Evolutionary conservation across 257 asterid species (phyloP).

Genomic region (Ilex aquifolium): DNA sequence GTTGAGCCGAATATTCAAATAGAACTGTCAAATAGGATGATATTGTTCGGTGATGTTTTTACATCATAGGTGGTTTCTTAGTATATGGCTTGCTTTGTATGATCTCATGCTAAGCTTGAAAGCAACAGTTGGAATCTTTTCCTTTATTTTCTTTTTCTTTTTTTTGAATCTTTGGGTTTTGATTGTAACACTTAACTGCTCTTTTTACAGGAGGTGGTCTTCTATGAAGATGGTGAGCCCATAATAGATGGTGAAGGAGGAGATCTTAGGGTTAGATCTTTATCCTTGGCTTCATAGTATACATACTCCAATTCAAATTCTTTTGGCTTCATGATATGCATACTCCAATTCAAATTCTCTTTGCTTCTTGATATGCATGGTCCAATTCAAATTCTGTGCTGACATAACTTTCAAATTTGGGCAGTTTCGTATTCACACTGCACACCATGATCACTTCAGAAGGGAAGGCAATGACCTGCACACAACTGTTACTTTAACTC

Average conservation of each 20-base stretch:
- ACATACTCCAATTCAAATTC: too few relatives aligned
- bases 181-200: slow-evolving; percentile 5
- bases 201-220: slow-evolving; percentile 70
- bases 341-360: too few relatives aligned
- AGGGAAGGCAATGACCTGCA: slow-evolving; percentile 91
- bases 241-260: slow-evolving; percentile 94
- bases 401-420: slow-evolving; percentile 9
- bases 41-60: too few relatives aligned
- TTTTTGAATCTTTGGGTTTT: slow-evolving; percentile 2
- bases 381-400: slow-evolving; percentile 4
- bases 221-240: slow-evolving; percentile 96
- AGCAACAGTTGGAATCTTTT: neutral
- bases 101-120: too few relatives aligned
- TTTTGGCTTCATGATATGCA: too few relatives aligned
- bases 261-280: slow-evolving; percentile 73
- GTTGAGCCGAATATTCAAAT: too few relatives aligned
- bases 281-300: slow-evolving; percentile 8
- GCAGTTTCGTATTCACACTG: slow-evolving; percentile 86
- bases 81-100: too few relatives aligned
- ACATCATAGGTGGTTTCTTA: too few relatives aligned
- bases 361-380: too few relatives aligned
- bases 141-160: neutral
- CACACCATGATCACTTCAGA: slow-evolving; percentile 77
- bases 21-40: too few relatives aligned
- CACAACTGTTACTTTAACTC: slow-evolving; percentile 66